These are phyloP conservation scores for Tolypocladium paradoxum DNA, from an alignment of 2,329 filamentous ascomycete species.

Conservation along the genomic window DNA sequence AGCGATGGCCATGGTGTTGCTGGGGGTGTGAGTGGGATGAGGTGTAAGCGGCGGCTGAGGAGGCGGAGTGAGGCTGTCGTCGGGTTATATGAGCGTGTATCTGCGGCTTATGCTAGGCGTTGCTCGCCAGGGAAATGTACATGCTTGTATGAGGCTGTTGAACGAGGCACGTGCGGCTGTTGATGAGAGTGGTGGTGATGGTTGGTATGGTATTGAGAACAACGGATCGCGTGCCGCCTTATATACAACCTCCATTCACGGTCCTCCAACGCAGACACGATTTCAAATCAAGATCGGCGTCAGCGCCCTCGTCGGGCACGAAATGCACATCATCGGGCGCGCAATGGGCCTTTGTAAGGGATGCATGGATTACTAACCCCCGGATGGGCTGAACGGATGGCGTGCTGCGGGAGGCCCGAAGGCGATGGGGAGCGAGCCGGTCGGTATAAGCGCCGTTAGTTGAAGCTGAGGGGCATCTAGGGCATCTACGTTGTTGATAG, in stretches of 20 bases:
- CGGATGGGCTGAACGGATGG: not conserved
- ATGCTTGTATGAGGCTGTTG: not conserved
- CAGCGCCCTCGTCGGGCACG: not conserved
- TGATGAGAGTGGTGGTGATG: not conserved
- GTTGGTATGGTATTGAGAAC: not conserved
- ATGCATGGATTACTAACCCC: slow-evolving; percentile 2
- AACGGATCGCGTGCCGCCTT: not conserved
- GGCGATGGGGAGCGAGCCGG: no score
- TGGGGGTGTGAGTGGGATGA: not conserved
- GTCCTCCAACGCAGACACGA: slow-evolving; percentile 1
- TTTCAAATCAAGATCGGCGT: slow-evolving; percentile 16
- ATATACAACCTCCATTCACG: not conserved
- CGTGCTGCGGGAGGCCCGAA: not conserved
- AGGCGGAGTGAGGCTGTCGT: not conserved
- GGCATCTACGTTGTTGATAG: no score
- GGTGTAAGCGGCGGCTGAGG: no score
- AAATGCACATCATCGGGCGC: not conserved
- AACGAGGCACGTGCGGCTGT: not conserved
- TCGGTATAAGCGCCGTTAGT: no score
- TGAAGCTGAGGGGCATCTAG: no score
- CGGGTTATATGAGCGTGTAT: not conserved
- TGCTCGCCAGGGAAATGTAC: not conserved
- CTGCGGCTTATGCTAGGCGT: not conserved
- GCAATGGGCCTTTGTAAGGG: slow-evolving; percentile 6
- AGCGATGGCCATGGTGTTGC: slow-evolving; percentile 26